Base-by-base conservation (phyloP, 2,329 filamentous ascomycete species). In the Diaporthe humulicola region DNA sequence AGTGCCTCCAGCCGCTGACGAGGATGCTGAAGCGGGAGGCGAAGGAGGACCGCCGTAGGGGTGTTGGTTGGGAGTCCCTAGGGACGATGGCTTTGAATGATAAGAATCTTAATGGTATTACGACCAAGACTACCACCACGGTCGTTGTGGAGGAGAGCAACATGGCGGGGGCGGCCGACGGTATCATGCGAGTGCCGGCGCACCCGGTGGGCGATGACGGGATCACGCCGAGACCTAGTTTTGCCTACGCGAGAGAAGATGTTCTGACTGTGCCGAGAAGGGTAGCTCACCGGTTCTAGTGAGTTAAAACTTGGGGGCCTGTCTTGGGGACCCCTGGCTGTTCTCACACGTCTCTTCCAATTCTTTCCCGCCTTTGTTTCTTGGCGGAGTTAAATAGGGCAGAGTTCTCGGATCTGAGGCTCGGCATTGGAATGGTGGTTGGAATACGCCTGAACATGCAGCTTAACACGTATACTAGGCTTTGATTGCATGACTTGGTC, bases 221-320 rank as follows among this genome's bases (percentile, higher is more conserved):
- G 48, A 69, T 69, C 19, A 22, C 48, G 15, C 64, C 48, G 48
- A 69, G 54, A 25, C 60, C 38, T 4, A 48, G 36, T 45, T 45
- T 40, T 2, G 30, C 7, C 12, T 28, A 33, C 22, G 19, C 58
- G 9, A 40, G 54, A 28, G 58, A 64, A 28, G 71, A 73, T 40
- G 45, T 50, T 30, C 50, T 73, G 14, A 57, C 60, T 12, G 60
- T 73, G 14, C 71, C 71, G 2, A 36, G 48, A 22, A 73, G 71
- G 14, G 71, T 73, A 15, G 71, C 71, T 28, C 71, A 73, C 36
- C 42, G 48, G 7, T 73, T 73, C 14, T 73, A 69, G 64, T 54
- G 42, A 17, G 42, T 17, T 4, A 7, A n/a, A 15, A 25, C 28
- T 17, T 33, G 19, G 19, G 14, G 19, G 25, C 2, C 3, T 36